Conservation (phyloP, 164 flowering plant species). For the Cinnamomum chago region DNA sequence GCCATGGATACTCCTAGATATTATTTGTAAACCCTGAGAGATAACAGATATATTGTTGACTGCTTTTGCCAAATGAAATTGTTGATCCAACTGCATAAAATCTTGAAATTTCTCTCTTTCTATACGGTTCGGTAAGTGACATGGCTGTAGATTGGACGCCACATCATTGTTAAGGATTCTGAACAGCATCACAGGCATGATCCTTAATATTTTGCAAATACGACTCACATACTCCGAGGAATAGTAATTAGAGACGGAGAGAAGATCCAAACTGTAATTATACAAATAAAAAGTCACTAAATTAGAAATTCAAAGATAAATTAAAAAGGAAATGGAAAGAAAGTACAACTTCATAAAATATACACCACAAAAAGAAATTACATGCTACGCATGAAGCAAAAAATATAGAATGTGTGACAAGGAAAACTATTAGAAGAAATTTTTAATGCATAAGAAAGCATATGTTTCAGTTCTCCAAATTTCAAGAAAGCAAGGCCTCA, state of each 20-base stretch:
- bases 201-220: constrained; percentile 21
- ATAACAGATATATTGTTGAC: constrained; percentile 16
- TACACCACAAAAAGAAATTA: too few species aligned
- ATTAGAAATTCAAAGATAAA: background rate
- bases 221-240: constrained; percentile 16
- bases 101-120: constrained; percentile 15
- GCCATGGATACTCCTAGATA: constrained; percentile 12
- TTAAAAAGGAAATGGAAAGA: background rate
- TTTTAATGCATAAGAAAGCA: too few species aligned
- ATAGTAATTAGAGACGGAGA: constrained; percentile 18
- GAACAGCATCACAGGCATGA: constrained; percentile 25
- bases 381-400: too few species aligned
- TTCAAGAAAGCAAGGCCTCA: too few species aligned
- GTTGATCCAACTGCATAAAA: constrained; percentile 14
- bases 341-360: too few species aligned
- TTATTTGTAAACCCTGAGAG: constrained; percentile 21
- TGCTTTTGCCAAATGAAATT: constrained; percentile 14
- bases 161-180: constrained; percentile 21
- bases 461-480: too few species aligned
- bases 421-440: too few species aligned
- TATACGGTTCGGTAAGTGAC: constrained; percentile 7
- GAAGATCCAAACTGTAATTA: constrained; percentile 22
- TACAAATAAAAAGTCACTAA: background rate
- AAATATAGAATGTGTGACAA: too few species aligned
- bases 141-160: constrained; percentile 9